Evolutionary conservation across 2,329 filamentous ascomycete genomes (phyloP).

Genomic region (Tympanopsis confertula): DNA sequence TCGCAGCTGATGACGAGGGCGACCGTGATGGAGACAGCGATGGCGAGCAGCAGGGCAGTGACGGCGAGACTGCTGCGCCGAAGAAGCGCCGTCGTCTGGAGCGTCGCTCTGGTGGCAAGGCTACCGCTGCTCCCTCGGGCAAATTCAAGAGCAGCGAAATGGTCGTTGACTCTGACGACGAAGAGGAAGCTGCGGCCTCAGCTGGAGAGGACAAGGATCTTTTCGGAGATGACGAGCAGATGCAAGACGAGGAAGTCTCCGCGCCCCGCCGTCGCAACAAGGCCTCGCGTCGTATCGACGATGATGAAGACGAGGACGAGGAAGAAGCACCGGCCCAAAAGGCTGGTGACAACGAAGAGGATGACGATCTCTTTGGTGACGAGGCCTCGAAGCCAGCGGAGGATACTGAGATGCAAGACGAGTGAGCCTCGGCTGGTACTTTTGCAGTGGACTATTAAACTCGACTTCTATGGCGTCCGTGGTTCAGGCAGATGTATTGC

Average conservation of each 20-base stretch:
- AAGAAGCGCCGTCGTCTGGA: neutral
- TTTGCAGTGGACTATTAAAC: no score
- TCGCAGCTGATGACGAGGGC: slow-evolving; percentile 9
- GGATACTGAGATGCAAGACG: neutral
- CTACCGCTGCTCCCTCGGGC: neutral
- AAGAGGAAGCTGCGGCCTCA: neutral
- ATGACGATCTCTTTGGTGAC: neutral
- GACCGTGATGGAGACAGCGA: neutral
- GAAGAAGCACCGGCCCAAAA: neutral
- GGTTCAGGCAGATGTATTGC: no score
- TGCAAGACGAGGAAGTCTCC: neutral
- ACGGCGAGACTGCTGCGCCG: neutral
- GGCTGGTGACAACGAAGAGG: neutral
- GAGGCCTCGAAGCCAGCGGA: neutral
- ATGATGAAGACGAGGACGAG: neutral
- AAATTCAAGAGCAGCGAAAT: slow-evolving; percentile 1
- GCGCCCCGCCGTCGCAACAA: neutral
- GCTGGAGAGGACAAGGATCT: neutral
- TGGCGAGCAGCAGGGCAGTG: neutral
- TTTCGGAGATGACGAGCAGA: no score
- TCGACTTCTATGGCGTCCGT: no score
- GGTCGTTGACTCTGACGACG: neutral
- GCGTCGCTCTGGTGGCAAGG: neutral
- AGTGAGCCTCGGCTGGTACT: no score
- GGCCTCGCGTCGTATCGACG: neutral